phyloP scores from a whole-genome alignment of 768 basidiomycete species.

The Clitopilus passeckerianus region DNA sequence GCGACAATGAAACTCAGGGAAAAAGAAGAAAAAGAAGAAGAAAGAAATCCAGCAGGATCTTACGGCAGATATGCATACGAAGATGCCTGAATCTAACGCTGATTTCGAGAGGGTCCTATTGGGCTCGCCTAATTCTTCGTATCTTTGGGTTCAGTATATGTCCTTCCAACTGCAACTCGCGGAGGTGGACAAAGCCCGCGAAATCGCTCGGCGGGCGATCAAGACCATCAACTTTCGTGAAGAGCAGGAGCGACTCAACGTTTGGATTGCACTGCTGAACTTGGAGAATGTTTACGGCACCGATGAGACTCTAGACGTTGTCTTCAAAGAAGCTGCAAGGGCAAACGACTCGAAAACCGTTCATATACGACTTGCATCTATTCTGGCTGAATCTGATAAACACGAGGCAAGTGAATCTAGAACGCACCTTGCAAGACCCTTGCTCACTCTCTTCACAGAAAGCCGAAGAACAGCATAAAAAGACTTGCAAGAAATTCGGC shows the following conservation, averaged over 20 bases:
- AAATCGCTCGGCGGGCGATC: conserved; percentile 80
- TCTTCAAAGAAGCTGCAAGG: conserved; percentile 86
- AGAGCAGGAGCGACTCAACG: conserved; percentile 92
- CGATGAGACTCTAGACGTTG: conserved; percentile 68
- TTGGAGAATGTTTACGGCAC: conserved; percentile 92
- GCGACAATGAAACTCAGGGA: conserved; percentile 38
- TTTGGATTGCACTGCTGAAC: conserved; percentile 96
- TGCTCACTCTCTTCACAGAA: conserved; percentile 41
- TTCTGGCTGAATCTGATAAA: conserved; percentile 83
- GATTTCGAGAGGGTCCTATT: conserved; percentile 94
- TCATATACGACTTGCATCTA: conserved; percentile 77
- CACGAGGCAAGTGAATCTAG: conserved; percentile 46
- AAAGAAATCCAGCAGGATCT: conserved; percentile 74
- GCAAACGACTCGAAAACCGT: conserved; percentile 93
- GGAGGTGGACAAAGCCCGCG: conserved; percentile 91
- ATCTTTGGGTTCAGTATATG: conserved; percentile 99
- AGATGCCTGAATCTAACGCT: conserved; percentile 82
- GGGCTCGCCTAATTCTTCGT: conserved; percentile 95
- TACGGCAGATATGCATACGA: conserved; percentile 85
- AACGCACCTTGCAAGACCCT: not conserved
- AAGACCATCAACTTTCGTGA: conserved; percentile 91
- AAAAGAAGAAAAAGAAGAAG: conserved; percentile 63
- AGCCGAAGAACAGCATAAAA: conserved; percentile 89
- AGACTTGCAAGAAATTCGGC: conserved; percentile 91
- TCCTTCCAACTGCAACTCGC: conserved; percentile 97